These are phyloP conservation scores for Marasmius tenuissimus DNA, from an alignment of 1,284 basidiomycete species.

Conservation along the genomic window DNA sequence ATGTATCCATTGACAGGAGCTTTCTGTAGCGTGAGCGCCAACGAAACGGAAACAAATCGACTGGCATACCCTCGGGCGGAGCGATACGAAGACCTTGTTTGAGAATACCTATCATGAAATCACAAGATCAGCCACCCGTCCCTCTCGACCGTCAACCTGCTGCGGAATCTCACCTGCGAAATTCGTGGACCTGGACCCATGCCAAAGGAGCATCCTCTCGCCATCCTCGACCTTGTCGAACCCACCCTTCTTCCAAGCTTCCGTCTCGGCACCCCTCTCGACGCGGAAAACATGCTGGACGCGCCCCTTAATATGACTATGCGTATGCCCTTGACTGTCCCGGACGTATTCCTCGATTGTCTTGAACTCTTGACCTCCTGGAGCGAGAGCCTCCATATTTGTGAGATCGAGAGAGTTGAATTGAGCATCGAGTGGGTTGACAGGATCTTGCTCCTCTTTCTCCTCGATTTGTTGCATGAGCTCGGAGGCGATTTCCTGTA, in stretches of 20 bases:
- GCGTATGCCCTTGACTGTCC: slow-evolving; percentile 60
- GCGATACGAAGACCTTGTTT: slow-evolving; percentile 69
- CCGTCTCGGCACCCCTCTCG: slow-evolving; percentile 53
- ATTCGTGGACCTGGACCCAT: slow-evolving; percentile 62
- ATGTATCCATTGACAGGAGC: slow-evolving; percentile 62
- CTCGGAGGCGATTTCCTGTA: slow-evolving; percentile 58
- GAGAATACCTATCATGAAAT: slow-evolving; percentile 44
- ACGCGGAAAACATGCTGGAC: slow-evolving; percentile 56
- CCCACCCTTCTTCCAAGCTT: slow-evolving; percentile 51
- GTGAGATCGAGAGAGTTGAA: slow-evolving; percentile 55
- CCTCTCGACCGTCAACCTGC: slow-evolving; percentile 20
- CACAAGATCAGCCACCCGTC: neutral
- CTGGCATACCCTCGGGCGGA: slow-evolving; percentile 55
- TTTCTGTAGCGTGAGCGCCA: slow-evolving; percentile 15
- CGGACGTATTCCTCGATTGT: slow-evolving; percentile 49
- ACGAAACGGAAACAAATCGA: neutral
- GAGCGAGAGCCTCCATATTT: slow-evolving; percentile 50
- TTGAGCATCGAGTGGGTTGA: slow-evolving; percentile 60
- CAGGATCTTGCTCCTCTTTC: slow-evolving; percentile 43
- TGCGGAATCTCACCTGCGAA: slow-evolving; percentile 40
- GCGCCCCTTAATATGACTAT: slow-evolving; percentile 40
- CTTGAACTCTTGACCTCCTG: slow-evolving; percentile 46
- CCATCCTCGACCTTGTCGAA: slow-evolving; percentile 45
- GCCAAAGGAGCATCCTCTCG: slow-evolving; percentile 64
- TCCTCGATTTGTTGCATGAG: slow-evolving; percentile 45